These are phyloP conservation scores for Aristolochia contorta DNA, from an alignment of 164 flowering plant genomes.

Conservation along the genomic window DNA sequence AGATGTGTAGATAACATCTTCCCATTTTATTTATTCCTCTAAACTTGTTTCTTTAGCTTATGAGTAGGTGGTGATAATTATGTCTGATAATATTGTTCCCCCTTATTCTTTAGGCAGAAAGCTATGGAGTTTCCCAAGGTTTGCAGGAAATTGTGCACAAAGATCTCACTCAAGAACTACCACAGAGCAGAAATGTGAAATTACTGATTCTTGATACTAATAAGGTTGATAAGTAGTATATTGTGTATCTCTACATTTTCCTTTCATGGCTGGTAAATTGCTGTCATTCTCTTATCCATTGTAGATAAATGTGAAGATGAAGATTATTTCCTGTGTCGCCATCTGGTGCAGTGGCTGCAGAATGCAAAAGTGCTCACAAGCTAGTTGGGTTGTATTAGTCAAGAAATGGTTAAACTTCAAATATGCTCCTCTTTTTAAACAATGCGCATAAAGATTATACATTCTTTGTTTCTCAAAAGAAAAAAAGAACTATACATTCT, in stretches of 20 bases:
- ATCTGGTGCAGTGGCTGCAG: constrained; percentile 88
- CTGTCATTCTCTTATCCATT: neutral
- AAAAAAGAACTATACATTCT: too few species aligned
- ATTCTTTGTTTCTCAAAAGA: too few species aligned
- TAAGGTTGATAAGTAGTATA: constrained; percentile 33
- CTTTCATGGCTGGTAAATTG: neutral
- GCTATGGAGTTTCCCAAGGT: constrained; percentile 85
- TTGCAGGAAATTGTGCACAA: constrained; percentile 88
- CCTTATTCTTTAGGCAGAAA: constrained; percentile 45
- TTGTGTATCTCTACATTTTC: neutral
- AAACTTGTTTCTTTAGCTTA: neutral
- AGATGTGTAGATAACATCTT: too few species aligned
- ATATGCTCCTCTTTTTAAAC: neutral
- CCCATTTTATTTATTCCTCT: too few species aligned
- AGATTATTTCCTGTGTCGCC: constrained; percentile 77
- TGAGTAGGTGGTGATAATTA: neutral
- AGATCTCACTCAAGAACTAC: constrained; percentile 44
- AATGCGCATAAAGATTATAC: neutral
- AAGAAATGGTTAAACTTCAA: constrained; percentile 36
- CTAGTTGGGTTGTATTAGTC: constrained; percentile 91
- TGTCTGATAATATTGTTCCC: neutral
- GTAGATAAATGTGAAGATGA: constrained; percentile 83
- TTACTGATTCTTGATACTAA: constrained; percentile 84
- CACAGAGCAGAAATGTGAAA: constrained; percentile 67
- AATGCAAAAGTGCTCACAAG: constrained; percentile 66